Percentiles rank a stretch among this genome's conserved stretches.
Evolutionary conservation across 345 rosid genomes (phyloP).

Genomic region (Dipteronia sinensis): DNA sequence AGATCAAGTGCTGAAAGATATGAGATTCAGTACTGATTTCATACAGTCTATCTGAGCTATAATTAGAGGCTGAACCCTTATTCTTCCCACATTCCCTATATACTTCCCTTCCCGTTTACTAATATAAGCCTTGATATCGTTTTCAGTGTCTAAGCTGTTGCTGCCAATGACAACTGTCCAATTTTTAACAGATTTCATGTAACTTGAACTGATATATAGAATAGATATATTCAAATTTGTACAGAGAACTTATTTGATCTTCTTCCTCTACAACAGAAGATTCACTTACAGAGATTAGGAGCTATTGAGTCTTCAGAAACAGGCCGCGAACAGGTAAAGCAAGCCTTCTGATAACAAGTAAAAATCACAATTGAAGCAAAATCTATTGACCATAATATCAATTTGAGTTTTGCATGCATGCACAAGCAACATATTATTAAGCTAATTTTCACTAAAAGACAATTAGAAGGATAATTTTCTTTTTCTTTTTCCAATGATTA

Average conservation of each 20-base stretch:
- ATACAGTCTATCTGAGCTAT: background rate
- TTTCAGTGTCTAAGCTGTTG: background rate
- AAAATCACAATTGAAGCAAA: slow-evolving; percentile 25
- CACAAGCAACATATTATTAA: slow-evolving; percentile 3
- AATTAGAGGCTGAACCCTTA: background rate
- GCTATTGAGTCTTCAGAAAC: slow-evolving; percentile 65
- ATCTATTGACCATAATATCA: background rate
- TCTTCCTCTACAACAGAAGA: slow-evolving; percentile 4
- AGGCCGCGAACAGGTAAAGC: slow-evolving; percentile 69
- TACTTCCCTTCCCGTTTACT: background rate
- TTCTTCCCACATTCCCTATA: background rate
- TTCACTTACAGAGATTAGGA: slow-evolving; percentile 81
- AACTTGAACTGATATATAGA: background rate
- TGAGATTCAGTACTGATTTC: background rate
- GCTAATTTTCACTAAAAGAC: background rate
- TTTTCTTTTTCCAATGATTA: background rate
- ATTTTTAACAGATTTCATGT: background rate
- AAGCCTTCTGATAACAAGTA: slow-evolving; percentile 64
- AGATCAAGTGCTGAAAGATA: background rate
- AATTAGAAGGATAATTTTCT: background rate
- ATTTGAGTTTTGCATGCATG: background rate
- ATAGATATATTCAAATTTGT: slow-evolving; percentile 7
- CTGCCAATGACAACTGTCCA: background rate
- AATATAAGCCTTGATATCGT: background rate
- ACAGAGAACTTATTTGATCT: slow-evolving; percentile 1